phyloP scores from a whole-genome alignment of 2,329 filamentous ascomycete species.

The Fusarium ramigenum region DNA sequence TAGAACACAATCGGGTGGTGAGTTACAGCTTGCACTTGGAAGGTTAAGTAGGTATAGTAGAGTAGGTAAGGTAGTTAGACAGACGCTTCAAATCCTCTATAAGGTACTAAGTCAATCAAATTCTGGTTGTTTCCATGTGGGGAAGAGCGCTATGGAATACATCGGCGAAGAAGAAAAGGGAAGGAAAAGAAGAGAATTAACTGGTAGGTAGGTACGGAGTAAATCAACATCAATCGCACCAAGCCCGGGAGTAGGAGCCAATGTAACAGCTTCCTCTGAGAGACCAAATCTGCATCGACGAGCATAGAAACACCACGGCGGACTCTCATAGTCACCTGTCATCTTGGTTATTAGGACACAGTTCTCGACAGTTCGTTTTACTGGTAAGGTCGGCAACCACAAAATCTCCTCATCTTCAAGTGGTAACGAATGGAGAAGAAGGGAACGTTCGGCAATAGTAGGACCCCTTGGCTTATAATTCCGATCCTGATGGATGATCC shows the following conservation, averaged over 20 bases:
- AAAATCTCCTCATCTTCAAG: not conserved
- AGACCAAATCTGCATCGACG: not conserved
- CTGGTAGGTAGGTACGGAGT: not conserved
- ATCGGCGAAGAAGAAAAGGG: not conserved
- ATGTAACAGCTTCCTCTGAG: not conserved
- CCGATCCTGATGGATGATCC: conserved; percentile 12
- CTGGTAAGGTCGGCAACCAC: not conserved
- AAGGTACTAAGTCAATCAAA: not conserved
- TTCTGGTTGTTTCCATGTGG: conserved; percentile 1
- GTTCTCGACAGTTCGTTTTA: not conserved
- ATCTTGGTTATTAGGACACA: not conserved
- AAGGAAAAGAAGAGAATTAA: not conserved
- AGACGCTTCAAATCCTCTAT: conserved; percentile 3
- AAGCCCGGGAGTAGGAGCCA: not conserved
- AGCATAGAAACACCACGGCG: not conserved
- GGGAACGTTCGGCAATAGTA: conserved; percentile 17
- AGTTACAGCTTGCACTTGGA: not conserved
- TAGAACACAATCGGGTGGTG: conserved; percentile 7
- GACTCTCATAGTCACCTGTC: not conserved
- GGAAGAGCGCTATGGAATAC: conserved; percentile 1
- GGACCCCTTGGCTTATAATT: conserved; percentile 5
- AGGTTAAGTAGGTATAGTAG: too few species aligned
- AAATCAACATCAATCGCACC: not conserved
- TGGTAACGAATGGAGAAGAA: conserved; percentile 9
- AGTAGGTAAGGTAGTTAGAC: not conserved